A percentile compares a stretch with the other conserved stretches of the same genome.
phyloP scores from a whole-genome alignment of 257 asterid genomes.

The Solanum boliviense region DNA sequence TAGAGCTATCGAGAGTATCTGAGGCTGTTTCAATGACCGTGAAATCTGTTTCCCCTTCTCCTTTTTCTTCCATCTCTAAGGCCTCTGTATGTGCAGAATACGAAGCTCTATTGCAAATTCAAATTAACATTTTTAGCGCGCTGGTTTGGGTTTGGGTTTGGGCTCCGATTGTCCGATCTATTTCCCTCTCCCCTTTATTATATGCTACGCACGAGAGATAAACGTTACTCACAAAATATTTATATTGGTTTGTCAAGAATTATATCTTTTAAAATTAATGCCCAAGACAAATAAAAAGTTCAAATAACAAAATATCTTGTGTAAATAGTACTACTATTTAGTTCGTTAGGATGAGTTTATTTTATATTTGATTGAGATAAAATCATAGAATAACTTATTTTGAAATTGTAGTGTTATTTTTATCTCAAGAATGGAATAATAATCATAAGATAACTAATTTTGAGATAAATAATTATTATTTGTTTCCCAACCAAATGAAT shows the following conservation, averaged over 20 bases:
- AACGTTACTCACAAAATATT: not conserved
- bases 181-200: not conserved
- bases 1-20: constrained; percentile 43
- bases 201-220: not conserved
- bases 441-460: not conserved
- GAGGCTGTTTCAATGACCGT: constrained; percentile 34
- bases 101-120: not conserved
- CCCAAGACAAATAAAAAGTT: not conserved
- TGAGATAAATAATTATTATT: not conserved
- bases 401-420: not conserved
- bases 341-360: not conserved
- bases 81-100: not conserved
- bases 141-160: not conserved
- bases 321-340: not conserved
- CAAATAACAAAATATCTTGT: not conserved
- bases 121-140: constrained; percentile 8
- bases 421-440: not conserved
- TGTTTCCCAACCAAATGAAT: not conserved
- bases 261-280: not conserved
- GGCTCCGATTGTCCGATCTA: not conserved
- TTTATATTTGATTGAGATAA: not conserved
- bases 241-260: not conserved
- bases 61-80: constrained; percentile 28
- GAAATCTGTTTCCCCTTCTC: constrained; percentile 41
- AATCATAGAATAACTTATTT: not conserved